Base-by-base conservation (phyloP, 2,329 filamentous ascomycete genomes). In the Plenodomus biglobosus region DNA sequence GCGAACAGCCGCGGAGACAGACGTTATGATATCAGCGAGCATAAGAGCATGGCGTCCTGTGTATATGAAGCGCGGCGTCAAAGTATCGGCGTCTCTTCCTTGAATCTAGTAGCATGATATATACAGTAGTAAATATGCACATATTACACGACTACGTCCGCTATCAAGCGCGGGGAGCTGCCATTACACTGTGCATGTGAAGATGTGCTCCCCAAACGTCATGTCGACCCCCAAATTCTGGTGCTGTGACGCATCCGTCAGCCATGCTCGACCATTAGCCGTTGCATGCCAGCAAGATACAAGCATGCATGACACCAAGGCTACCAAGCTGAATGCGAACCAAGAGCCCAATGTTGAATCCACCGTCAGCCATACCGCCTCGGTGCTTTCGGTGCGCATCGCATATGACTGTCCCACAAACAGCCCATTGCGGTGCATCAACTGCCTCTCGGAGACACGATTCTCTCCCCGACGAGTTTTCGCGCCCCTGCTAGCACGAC, bases 11-110 rank as follows among this genome's bases (percentile, higher is more conserved):
- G 13, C 11, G 42, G 42, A 42, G 27, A 39, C 21, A 30, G 13
- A 35, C 27, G 38, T 40, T 37, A 48, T 24, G 49, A 16, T 42
- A 42, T 47, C 44, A 63, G 56, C 52, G 61, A 56, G 62, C 61
- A 67, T 68, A 51, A 58, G 45, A 27, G 41, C 43, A 47, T 44
- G 66, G 62, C 58, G 64, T 63, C 39, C 24, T 24, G 40, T 50
- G 39, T 44, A 60, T 39, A 38, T 37, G 59, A 55, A 64, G 60
- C 58, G 59, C 47, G 65, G 66, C 61, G 61, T 32, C 27, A 32
- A 15, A 32, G 27, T 15, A 11, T 32, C 27, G 11, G 27, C 27
- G 27, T 32, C 27, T 32, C 27, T 32, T 15, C 27, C 13, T 32
- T 32, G 27, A 11, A 32, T 32, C 27, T 32, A 32, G 3, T 65